Base-by-base conservation (phyloP, 2,329 filamentous ascomycete genomes). In the Calonectria montana region DNA sequence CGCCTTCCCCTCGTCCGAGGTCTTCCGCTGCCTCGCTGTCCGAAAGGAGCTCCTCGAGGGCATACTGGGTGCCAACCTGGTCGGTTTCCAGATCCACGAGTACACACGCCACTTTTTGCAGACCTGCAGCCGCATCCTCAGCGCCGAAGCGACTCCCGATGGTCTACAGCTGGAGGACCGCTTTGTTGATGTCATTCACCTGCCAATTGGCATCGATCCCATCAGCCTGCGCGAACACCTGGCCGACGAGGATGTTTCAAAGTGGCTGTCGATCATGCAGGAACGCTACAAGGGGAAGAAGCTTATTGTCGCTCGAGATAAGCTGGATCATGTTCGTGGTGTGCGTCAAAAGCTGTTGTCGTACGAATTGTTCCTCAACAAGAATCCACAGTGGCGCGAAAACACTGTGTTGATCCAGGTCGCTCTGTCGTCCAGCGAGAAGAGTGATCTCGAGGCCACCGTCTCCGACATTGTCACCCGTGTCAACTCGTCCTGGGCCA, bases 61-160 rank as follows among this genome's bases (percentile, higher is more conserved):
- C 67, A 96, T 98, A 87, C 90, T 98, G 0, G 96, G 96, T 12
- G 94, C 97, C 67, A 97, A 98, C 78, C 87, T 98, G 15, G 91
- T 98, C 73, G 96, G 94, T 2, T 98, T 98, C 84, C 96, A 98
- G 84, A 97, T 95, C 27, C 91, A 93, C 68, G 96, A 98, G 83
- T 98, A 98, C 80, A 93, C 94, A 5, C 92, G 96, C 16, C 97
- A 98, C 84, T 98, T 98, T 83, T 87, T 98, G 62, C 96, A 98
- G 83, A 98, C 96, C 0, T 98, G 96, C 87, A 98, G 95, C 82
- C 93, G 97, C 39, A 88, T 98, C 16, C 88, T 98, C 43, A 93
- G 91, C n/a, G 94, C 97, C 1, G 96, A 98, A 82, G 96, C 96
- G 1, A 96, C 94, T 0, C 92, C 92, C 1, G 93, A 97, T 48